Conservation (phyloP, 1,284 basidiomycete genomes). For the Pascua guehoae region DNA sequence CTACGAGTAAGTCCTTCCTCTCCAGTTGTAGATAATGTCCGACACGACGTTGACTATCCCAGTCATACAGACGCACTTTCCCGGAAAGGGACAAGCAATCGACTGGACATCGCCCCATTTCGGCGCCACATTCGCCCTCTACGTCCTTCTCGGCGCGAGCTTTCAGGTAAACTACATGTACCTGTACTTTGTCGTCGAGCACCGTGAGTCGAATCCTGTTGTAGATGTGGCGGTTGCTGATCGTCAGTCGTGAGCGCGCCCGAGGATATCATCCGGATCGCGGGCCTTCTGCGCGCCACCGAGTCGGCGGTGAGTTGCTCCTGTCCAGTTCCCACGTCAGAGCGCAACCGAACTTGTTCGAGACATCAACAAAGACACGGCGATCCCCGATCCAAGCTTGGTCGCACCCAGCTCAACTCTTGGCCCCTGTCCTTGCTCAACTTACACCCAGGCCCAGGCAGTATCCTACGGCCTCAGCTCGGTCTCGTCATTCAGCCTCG, state of each 20-base stretch:
- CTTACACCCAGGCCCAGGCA: background rate
- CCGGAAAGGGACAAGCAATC: background rate
- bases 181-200: conserved; percentile 11
- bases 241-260: background rate
- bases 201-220: background rate
- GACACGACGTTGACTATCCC: background rate
- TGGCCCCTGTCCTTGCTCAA: too few relatives aligned
- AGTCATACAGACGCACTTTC: conserved; percentile 7
- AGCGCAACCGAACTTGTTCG: too few relatives aligned
- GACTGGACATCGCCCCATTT: conserved; percentile 7
- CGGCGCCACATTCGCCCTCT: conserved; percentile 11
- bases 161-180: conserved; percentile 10
- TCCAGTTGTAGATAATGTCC: too few relatives aligned
- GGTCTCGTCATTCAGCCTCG: conserved; percentile 1
- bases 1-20: background rate
- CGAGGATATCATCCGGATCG: background rate
- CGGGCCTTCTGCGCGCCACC: conserved; percentile 5
- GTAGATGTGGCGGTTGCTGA: background rate
- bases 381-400: too few relatives aligned
- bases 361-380: too few relatives aligned
- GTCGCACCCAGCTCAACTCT: too few relatives aligned
- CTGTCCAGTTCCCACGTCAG: background rate
- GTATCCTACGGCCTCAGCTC: conserved; percentile 6
- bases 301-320: conserved; percentile 3
- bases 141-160: conserved; percentile 6